Evolutionary conservation across 768 basidiomycete genomes (phyloP).

Genomic region (Russula foetens): DNA sequence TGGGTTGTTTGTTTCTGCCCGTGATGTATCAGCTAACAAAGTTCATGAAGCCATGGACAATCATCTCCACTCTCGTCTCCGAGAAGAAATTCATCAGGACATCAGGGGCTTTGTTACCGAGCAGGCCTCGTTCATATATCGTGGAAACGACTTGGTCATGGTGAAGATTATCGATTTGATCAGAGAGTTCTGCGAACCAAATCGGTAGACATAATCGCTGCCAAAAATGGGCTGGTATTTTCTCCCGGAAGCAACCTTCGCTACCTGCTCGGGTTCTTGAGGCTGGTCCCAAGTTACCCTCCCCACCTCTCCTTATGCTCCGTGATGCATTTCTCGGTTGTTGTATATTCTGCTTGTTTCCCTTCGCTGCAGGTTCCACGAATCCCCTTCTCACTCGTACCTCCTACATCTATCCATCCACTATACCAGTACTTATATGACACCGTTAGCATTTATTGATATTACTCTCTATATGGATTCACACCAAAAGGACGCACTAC

Average conservation of each 20-base stretch:
- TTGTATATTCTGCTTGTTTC: background rate
- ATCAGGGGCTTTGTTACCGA: background rate
- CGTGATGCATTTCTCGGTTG: no score
- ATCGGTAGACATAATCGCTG: no score
- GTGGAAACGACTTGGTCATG: background rate
- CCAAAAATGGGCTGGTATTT: no score
- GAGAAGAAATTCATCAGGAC: background rate
- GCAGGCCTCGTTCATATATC: background rate
- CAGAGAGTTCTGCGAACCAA: no score
- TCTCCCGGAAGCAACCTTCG: background rate
- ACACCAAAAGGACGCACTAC: no score
- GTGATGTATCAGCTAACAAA: background rate
- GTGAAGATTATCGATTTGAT: slow-evolving; percentile 11
- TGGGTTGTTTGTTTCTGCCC: background rate
- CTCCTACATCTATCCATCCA: background rate
- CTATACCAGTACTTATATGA: background rate
- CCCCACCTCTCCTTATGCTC: no score
- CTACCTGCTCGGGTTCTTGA: background rate
- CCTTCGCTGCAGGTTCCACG: background rate
- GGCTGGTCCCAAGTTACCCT: no score
- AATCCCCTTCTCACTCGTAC: background rate
- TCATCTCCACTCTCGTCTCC: background rate
- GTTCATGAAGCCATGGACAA: background rate
- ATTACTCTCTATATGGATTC: background rate
- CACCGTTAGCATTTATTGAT: background rate